Evolutionary conservation across 2,329 filamentous ascomycete species (phyloP), one percentile per base, ranked within the genome.

Genomic region (Aspergillus pseudoterreus): DNA sequence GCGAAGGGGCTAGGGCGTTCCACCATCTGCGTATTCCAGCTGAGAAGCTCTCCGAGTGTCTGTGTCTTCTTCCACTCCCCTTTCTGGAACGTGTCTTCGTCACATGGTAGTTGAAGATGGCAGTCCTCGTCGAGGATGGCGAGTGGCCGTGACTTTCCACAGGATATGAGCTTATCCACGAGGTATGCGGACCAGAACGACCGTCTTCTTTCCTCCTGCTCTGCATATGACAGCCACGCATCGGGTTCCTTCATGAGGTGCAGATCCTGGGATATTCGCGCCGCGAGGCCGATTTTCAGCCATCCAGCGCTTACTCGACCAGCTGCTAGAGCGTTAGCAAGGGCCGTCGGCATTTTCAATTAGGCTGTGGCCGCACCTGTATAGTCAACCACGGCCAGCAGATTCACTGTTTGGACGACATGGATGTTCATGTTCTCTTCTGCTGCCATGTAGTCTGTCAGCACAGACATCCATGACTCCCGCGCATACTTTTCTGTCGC

Each of bases 191-290:
- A 68, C 65, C 66, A 69, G 43, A 67, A 68, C 9, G 58, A 56
- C 27, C 63, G 53, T 12, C 65, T 57, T 17, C 54, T 54, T 39
- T 68, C 65, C 44, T 68, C 66, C 41, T 67, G 63, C 36, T 65
- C 59, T 0, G 54, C 22, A 33, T 50, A 49, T 9, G 63, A 47
- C 1, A 63, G 44, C 33, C 54, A 55, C 8, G 38, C 21, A 6
- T 42, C 42, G 2, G 61, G 57, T 15, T 67, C 64, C 3, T 43
- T 53, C 57, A 64, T 65, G 8, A 67, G 67, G 9, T 64, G 65
- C 15, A 73, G 69, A 42, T 63, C 63, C 44, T 69, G 66, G 6
- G 88, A 92, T 67, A 82, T 94, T 38, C 89, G 94, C 61, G 73
- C 62, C 1, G 65, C 59, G 2, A 66, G 46, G 2, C 63, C 63